These are phyloP conservation scores for Mediolabrus comicus DNA, from an alignment of 108 stramenopile species.

Conservation along the genomic window DNA sequence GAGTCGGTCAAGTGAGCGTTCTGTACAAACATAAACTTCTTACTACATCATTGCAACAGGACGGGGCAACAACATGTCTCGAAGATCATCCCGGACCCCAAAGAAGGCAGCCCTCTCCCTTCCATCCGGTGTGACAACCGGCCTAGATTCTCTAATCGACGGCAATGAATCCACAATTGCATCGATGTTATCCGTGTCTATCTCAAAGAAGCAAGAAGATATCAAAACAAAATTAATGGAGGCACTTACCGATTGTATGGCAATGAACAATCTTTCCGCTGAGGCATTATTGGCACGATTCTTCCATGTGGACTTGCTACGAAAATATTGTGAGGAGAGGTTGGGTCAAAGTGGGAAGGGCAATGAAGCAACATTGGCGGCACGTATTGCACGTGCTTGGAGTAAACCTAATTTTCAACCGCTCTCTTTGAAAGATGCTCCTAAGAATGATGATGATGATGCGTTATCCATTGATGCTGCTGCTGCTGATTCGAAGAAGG, in stretches of 20 bases:
- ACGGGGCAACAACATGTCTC: slow-evolving; percentile 3
- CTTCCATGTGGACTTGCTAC: not conserved
- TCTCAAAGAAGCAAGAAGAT: not conserved
- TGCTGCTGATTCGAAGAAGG: not conserved
- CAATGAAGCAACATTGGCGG: slow-evolving; percentile 13
- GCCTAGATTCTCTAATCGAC: slow-evolving; percentile 7
- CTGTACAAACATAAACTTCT: no score
- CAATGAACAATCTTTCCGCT: slow-evolving; percentile 7
- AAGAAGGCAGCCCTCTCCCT: not conserved
- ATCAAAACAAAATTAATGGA: not conserved
- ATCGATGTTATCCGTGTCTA: slow-evolving; percentile 5
- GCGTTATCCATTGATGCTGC: no score
- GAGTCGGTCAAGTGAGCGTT: no score
- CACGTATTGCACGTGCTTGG: slow-evolving; percentile 12
- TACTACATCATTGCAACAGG: no score
- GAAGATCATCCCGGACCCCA: slow-evolving; percentile 2
- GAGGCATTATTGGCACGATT: slow-evolving; percentile 16
- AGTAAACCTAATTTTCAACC: not conserved
- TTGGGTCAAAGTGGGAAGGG: slow-evolving; percentile 6
- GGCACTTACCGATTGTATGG: slow-evolving; percentile 5
- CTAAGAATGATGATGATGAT: no score
- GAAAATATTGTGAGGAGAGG: slow-evolving; percentile 3
- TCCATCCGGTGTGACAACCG: not conserved
- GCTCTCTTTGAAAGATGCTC: not conserved
- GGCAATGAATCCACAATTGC: slow-evolving; percentile 13